Evolutionary conservation across 1,284 basidiomycete genomes (phyloP), one percentile per base, ranked within the genome.

Genomic region (Tylopilus orsonianus): DNA sequence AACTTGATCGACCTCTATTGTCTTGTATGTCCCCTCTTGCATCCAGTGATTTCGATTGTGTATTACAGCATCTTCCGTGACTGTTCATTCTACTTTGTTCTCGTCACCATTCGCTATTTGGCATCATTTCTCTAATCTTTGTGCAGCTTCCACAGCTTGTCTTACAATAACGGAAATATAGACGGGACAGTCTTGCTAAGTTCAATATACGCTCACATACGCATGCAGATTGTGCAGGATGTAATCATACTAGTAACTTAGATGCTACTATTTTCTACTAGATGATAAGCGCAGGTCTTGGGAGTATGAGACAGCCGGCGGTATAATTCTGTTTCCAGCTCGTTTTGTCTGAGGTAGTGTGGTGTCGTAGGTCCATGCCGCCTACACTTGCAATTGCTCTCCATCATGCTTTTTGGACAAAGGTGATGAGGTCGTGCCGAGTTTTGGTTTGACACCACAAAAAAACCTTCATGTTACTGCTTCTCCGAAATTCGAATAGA

Each of bases 161-260:
- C 35, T 35, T 34, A 29, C 1, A 23, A 22, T n/a, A 10, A 32
- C 43, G 26, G 26, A 49, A 24, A 36, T 29, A 26, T 30, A 37
- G 22, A 37, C 18, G 27, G 26, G 22, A 20, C 43, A 45, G 27
- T 39, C 22, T 29, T 24, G 24, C 23, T 38, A 37, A 30, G 43
- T 23, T 19, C 27, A 12, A n/a, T 13, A n/a, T 29, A 24, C 19
- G 24, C 19, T 48, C 30, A 42, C 34, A 8, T 16, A 36, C 40
- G 41, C 37, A 48, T 29, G 27, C 23, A 35, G 7, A 35, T 19
- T 37, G 27, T 49, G 41, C 16, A 40, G 24, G 9, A 43, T 46
- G 29, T 52, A 38, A 26, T 39, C 12, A 24, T 53, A 37, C 29
- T 22, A n/a, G 27, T 41, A 30, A 9, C 5, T 26, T 26, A 5